Percentiles rank a stretch among this genome's conserved stretches.
Evolutionary conservation across 208 protist species (phyloP).

Genomic region (Trypanosomatidae sp.): DNA sequence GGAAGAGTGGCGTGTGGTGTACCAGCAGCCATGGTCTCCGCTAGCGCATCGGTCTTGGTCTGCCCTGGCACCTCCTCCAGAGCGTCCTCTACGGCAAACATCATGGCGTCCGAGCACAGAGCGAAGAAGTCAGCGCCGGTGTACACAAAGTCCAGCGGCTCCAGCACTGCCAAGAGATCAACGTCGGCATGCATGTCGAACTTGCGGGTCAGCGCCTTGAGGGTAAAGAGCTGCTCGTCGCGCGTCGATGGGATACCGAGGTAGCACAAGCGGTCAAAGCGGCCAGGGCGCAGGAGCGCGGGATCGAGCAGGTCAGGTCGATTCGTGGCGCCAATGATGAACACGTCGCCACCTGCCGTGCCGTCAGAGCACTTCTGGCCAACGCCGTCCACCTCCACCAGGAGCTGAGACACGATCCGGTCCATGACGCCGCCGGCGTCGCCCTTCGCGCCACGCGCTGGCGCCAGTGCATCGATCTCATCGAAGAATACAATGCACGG

Average conservation of each 20-base stretch:
- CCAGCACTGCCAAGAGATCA: slow-evolving; percentile 49
- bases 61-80: slow-evolving; percentile 37
- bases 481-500: slow-evolving; percentile 96
- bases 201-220: slow-evolving; percentile 84
- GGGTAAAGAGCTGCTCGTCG: slow-evolving; percentile 77
- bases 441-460: slow-evolving; percentile 82
- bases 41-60: neutral
- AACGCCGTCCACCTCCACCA: slow-evolving; percentile 91
- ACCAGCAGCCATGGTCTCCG: neutral
- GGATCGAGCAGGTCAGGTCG: slow-evolving; percentile 91
- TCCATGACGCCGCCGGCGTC: slow-evolving; percentile 94
- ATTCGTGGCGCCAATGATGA: slow-evolving; percentile 94
- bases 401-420: slow-evolving; percentile 92
- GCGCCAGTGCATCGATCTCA: slow-evolving; percentile 91
- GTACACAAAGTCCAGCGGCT: slow-evolving; percentile 80
- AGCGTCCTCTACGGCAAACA: slow-evolving; percentile 92
- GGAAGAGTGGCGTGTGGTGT: neutral
- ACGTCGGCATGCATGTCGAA: slow-evolving; percentile 76
- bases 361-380: slow-evolving; percentile 77
- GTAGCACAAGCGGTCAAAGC: slow-evolving; percentile 92
- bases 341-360: slow-evolving; percentile 78
- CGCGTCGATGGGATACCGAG: slow-evolving; percentile 77
- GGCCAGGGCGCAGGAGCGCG: slow-evolving; percentile 91
- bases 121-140: slow-evolving; percentile 96
- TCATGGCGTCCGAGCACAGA: slow-evolving; percentile 94